phyloP scores from a whole-genome alignment of 495 filamentous ascomycete species.

The Penicillium canescens region DNA sequence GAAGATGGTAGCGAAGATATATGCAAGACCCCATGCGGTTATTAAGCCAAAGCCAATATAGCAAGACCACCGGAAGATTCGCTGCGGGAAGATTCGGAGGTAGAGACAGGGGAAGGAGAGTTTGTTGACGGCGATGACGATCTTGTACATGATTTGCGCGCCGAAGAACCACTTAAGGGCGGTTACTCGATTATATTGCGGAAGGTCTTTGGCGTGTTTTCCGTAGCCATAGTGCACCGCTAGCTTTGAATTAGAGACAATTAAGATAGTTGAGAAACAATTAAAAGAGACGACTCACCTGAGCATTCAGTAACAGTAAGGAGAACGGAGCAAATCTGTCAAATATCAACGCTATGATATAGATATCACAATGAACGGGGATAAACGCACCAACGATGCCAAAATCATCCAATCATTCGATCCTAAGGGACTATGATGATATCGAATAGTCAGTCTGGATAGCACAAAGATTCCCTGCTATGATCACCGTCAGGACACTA shows the following conservation, averaged over 20 bases:
- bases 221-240: slow-evolving; percentile 3
- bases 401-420: slow-evolving; percentile 3
- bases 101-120: slow-evolving; percentile 37
- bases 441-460: slow-evolving; percentile 4
- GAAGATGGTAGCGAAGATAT: slow-evolving; percentile 40
- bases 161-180: slow-evolving; percentile 20
- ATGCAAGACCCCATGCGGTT: slow-evolving; percentile 14
- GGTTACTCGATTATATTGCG: neutral
- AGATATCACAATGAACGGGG: too few species aligned
- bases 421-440: neutral
- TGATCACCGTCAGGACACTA: neutral
- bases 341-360: neutral
- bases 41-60: slow-evolving; percentile 17
- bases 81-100: slow-evolving; percentile 33
- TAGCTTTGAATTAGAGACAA: neutral
- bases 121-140: slow-evolving; percentile 35
- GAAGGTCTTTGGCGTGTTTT: neutral
- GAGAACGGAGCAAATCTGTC: neutral
- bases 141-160: slow-evolving; percentile 37
- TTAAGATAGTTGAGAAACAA: neutral
- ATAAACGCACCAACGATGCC: neutral
- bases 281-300: neutral
- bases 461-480: neutral
- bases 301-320: slow-evolving; percentile 2
- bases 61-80: slow-evolving; percentile 25